phyloP scores from a whole-genome alignment of 1,284 basidiomycete genomes.

The Rhodotorula sp. region DNA sequence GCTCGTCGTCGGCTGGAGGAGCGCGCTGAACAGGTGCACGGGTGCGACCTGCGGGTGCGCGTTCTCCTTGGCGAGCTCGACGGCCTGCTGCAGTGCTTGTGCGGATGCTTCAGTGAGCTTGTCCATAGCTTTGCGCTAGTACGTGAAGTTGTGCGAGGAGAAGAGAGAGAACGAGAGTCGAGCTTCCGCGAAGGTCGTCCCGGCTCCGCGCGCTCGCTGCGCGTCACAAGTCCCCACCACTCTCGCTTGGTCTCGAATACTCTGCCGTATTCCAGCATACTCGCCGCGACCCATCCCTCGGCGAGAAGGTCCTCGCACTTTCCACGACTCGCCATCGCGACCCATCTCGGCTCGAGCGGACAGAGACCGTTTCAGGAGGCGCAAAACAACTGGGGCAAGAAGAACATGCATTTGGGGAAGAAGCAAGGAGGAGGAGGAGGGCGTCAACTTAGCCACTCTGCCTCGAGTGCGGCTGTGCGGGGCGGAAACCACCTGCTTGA shows the following conservation, averaged over 20 bases:
- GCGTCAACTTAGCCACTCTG: neutral
- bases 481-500: neutral
- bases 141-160: neutral
- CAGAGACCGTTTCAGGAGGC: too few species aligned
- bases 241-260: neutral
- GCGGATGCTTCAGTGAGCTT: slow-evolving; percentile 81
- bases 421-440: neutral
- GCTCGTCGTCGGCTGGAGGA: slow-evolving; percentile 59
- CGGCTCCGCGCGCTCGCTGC: neutral
- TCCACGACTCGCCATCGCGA: too few species aligned
- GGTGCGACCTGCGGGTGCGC: slow-evolving; percentile 65
- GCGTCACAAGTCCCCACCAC: neutral
- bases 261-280: neutral
- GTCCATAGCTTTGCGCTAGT: slow-evolving; percentile 1
- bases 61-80: slow-evolving; percentile 80
- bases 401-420: neutral
- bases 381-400: neutral
- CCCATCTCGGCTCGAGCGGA: too few species aligned
- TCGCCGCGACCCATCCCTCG: too few species aligned
- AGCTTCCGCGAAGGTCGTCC: neutral
- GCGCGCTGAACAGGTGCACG: slow-evolving; percentile 71
- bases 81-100: slow-evolving; percentile 64
- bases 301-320: too few species aligned
- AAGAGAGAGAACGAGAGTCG: neutral
- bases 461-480: slow-evolving; percentile 1